A percentile compares a stretch with the other conserved stretches of the same genome.
phyloP scores from a whole-genome alignment of 441 rosid species.

The Croton setiger region DNA sequence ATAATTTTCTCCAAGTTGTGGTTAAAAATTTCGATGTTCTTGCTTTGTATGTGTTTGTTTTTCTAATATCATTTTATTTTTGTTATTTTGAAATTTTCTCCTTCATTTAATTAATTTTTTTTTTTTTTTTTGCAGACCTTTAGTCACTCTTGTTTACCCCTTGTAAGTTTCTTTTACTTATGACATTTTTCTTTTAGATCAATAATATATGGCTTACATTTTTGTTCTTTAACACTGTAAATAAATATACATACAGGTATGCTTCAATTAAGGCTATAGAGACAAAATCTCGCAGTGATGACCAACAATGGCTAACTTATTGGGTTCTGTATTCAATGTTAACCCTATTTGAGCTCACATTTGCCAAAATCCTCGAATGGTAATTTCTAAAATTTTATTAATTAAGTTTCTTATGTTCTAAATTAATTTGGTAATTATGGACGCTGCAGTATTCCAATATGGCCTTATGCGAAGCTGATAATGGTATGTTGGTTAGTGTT shows the following conservation, averaged over 20 bases:
- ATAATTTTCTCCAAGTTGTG: slow-evolving; percentile 55
- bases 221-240: too few species aligned
- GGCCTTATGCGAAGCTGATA: slow-evolving; percentile 76
- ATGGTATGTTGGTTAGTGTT: slow-evolving; percentile 90
- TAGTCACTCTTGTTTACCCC: slow-evolving; percentile 88
- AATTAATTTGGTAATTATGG: background rate
- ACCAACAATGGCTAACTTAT: slow-evolving; percentile 93
- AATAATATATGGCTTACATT: background rate
- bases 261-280: slow-evolving; percentile 90
- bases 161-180: slow-evolving; percentile 49
- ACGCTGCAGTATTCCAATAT: slow-evolving; percentile 63
- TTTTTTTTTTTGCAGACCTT: slow-evolving; percentile 50
- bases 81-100: background rate
- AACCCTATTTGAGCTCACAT: slow-evolving; percentile 84
- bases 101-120: too few species aligned
- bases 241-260: slow-evolving; percentile 39
- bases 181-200: background rate
- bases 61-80: background rate
- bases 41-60: slow-evolving; percentile 53
- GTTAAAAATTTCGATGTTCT: slow-evolving; percentile 84
- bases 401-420: too few species aligned
- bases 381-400: slow-evolving; percentile 21
- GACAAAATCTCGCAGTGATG: slow-evolving; percentile 79
- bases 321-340: slow-evolving; percentile 92
- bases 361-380: slow-evolving; percentile 82